phyloP scores from a whole-genome alignment of 345 rosid species.

The Aquilaria malaccensis region DNA sequence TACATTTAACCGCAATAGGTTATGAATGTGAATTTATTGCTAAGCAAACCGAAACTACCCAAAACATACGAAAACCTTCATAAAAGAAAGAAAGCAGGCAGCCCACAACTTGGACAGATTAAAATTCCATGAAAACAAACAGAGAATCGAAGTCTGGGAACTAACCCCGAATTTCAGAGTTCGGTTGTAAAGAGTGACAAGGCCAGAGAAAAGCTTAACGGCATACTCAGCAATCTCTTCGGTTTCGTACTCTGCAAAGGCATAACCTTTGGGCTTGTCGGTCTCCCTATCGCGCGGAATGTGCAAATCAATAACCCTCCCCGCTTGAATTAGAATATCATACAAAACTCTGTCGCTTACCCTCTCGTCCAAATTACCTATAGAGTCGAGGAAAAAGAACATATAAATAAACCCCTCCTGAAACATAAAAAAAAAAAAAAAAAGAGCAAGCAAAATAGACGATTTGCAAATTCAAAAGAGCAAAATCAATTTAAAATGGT shows the following conservation, averaged over 20 bases:
- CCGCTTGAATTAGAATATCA: constrained; percentile 88
- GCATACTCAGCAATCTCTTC: constrained; percentile 91
- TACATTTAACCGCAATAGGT: no score
- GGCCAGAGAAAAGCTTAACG: constrained; percentile 85
- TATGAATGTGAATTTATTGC: no score
- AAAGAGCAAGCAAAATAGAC: no score
- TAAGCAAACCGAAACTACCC: not conserved
- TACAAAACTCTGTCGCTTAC: constrained; percentile 83
- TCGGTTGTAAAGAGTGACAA: constrained; percentile 71
- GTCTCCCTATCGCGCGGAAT: constrained; percentile 85
- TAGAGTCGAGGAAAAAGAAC: no score
- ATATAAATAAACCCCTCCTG: no score
- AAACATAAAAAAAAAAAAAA: not conserved
- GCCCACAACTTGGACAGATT: not conserved
- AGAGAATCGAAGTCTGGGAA: constrained; percentile 1
- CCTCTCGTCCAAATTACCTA: constrained; percentile 84
- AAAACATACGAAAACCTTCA: not conserved
- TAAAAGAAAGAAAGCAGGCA: not conserved
- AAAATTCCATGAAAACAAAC: not conserved
- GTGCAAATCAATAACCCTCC: constrained; percentile 66
- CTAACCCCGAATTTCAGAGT: constrained; percentile 73
- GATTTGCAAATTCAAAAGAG: no score
- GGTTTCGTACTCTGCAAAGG: constrained; percentile 81
- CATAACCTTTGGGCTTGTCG: constrained; percentile 80
- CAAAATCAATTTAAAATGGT: no score